A percentile compares a stretch with the other conserved stretches of the same genome.
Conservation (phyloP, 352 stramenopile species). For the Thalassiosira gravida region DNA sequence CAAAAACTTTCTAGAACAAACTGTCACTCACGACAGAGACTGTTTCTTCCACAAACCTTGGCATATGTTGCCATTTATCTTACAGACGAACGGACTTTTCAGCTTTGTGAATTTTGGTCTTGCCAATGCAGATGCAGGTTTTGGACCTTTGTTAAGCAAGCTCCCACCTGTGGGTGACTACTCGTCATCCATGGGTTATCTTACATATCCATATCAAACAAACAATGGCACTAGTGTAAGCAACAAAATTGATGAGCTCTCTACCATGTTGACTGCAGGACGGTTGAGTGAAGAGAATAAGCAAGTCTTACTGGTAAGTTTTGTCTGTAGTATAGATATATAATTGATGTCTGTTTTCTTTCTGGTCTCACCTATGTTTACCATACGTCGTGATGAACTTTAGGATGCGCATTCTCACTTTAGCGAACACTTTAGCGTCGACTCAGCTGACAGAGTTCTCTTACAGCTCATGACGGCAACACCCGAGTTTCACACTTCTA, state of each 20-base stretch:
- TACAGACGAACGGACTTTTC: constrained; percentile 72
- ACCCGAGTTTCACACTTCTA: constrained; percentile 74
- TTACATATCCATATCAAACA: constrained; percentile 34
- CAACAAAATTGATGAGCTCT: constrained; percentile 71
- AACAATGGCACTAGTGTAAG: constrained; percentile 5
- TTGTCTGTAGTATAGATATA: neutral
- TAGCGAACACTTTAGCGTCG: constrained; percentile 26
- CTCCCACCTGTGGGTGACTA: constrained; percentile 30
- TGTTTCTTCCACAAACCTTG: neutral
- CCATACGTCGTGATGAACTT: neutral
- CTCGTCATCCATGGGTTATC: constrained; percentile 36
- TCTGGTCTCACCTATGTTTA: neutral
- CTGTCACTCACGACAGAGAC: neutral
- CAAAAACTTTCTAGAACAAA: neutral
- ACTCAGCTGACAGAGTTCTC: constrained; percentile 50
- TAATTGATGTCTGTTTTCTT: neutral
- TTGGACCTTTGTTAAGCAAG: constrained; percentile 33
- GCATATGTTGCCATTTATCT: neutral
- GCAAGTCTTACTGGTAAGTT: constrained; percentile 44
- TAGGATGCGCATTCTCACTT: constrained; percentile 47
- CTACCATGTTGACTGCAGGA: constrained; percentile 43
- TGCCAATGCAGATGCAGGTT: constrained; percentile 49
- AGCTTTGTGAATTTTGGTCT: constrained; percentile 70
- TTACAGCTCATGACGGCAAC: constrained; percentile 61
- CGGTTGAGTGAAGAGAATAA: constrained; percentile 64